Evolutionary conservation across 2,329 filamentous ascomycete species (phyloP), one percentile per base, ranked within the genome.

Genomic region (Aspergillus texensis): DNA sequence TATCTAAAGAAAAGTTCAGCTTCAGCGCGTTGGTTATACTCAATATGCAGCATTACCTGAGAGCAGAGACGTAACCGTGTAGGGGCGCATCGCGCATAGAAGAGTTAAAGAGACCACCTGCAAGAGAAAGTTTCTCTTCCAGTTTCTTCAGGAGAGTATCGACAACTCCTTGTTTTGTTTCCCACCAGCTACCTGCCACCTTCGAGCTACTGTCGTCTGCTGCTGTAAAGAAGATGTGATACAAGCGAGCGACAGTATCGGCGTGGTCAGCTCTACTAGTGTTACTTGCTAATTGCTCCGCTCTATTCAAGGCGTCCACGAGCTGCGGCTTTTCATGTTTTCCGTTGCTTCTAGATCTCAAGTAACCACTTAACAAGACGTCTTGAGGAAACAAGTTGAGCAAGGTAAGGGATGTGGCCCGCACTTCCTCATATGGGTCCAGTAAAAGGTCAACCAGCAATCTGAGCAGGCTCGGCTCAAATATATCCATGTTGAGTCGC

Each of bases 401-500:
- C 6, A 85, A 75, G 16, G 75, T 74, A 16, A 84, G 76, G 9
- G 86, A 79, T 1, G 78, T 79, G 54, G 80, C 87, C 68, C 94
- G 86, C 5, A 98, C 91, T 76, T 99, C 95, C 62, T 98, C 95
- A 72, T 96, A 99, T 0, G 94, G 92, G 71, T 99, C 92, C 73
- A 96, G 83, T 9, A 96, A 79, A 26, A 97, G 85, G 75, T 97
- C 93, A 16, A 94, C 80, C 8, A 98, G 80, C 5, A 89, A 82
- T 55, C 90, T 71, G 45, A 79, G 73, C 46, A 81, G 67, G 34
- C 63, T 72, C 2, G 74, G 63, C 9, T 71, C 66, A 21, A 85
- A 77, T 4, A 87, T 75, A 3, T 79, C 74, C 14, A 85, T 62
- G 24, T 78, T 72, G 62, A 84, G 81, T 4, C 80, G 79, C 85